Evolutionary conservation across 345 rosid species (phyloP).

Genomic region (Eucalyptus cladocalyx): DNA sequence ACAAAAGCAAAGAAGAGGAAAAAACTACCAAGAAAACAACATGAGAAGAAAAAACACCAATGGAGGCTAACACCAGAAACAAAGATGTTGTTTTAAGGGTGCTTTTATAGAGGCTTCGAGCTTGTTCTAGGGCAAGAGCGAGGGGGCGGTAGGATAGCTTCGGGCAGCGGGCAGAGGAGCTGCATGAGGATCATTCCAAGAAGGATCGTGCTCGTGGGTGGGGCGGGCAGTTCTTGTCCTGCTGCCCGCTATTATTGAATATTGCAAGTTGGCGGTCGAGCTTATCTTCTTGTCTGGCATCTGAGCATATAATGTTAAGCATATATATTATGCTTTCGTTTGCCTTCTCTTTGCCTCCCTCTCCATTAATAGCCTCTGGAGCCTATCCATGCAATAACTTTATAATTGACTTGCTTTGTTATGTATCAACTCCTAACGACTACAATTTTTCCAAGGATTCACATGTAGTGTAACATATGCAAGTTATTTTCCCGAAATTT

Average conservation of each 20-base stretch:
- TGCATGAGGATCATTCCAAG: neutral
- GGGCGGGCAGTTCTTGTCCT: neutral
- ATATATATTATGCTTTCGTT: neutral
- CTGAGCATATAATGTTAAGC: neutral
- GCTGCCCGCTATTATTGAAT: neutral
- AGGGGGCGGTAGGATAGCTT: neutral
- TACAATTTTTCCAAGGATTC: neutral
- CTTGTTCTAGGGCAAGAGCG: neutral
- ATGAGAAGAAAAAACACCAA: neutral
- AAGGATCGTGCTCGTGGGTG: neutral
- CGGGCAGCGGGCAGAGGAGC: neutral
- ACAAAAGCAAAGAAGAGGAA: neutral
- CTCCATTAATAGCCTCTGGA: neutral
- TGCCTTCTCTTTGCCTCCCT: neutral
- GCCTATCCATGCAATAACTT: neutral
- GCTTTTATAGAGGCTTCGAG: neutral
- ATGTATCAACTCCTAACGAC: neutral
- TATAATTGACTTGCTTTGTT: neutral
- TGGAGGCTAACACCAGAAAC: neutral
- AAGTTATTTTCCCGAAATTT: neutral
- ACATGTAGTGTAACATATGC: neutral
- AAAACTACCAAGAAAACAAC: neutral
- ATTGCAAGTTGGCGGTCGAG: neutral
- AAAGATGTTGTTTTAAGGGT: neutral
- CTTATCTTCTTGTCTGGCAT: neutral